A percentile compares a stretch with the other conserved stretches of the same genome.
Conservation (phyloP, 2,329 filamentous ascomycete genomes). For the Aureobasidium sp. region DNA sequence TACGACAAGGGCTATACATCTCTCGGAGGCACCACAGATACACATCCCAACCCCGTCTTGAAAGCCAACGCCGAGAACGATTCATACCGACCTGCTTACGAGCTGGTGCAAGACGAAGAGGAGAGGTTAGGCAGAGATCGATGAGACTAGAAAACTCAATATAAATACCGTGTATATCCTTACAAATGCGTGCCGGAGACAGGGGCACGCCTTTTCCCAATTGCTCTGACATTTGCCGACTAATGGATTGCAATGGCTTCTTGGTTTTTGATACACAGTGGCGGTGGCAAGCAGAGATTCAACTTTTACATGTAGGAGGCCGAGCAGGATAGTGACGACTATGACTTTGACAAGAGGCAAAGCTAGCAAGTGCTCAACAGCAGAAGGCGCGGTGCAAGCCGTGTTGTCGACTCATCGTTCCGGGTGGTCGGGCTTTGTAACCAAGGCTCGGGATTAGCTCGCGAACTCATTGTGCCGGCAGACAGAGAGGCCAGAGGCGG, state of each 20-base stretch:
- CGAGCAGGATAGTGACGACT: not conserved
- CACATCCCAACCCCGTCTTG: constrained; percentile 76
- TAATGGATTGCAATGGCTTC: not conserved
- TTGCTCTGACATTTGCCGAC: not conserved
- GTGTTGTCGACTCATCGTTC: not conserved
- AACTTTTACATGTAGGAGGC: not conserved
- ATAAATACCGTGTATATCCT: not conserved
- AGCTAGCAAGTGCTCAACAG: not conserved
- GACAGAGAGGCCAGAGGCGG: not conserved
- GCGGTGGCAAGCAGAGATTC: not conserved
- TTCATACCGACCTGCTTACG: constrained; percentile 64
- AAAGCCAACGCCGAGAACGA: constrained; percentile 26
- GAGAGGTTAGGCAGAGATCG: constrained; percentile 68
- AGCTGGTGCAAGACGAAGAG: constrained; percentile 64
- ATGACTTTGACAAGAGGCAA: not conserved
- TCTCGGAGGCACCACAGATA: constrained; percentile 83
- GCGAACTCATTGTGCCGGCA: not conserved
- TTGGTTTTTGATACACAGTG: not conserved
- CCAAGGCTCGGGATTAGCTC: not conserved
- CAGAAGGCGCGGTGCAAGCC: not conserved
- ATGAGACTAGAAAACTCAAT: not conserved
- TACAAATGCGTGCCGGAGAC: not conserved
- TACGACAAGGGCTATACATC: constrained; percentile 90
- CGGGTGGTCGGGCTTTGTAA: not conserved
- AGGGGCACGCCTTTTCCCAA: not conserved